Evolutionary conservation across 768 basidiomycete species (phyloP).

Genomic region (Phanerochaete carnosa): DNA sequence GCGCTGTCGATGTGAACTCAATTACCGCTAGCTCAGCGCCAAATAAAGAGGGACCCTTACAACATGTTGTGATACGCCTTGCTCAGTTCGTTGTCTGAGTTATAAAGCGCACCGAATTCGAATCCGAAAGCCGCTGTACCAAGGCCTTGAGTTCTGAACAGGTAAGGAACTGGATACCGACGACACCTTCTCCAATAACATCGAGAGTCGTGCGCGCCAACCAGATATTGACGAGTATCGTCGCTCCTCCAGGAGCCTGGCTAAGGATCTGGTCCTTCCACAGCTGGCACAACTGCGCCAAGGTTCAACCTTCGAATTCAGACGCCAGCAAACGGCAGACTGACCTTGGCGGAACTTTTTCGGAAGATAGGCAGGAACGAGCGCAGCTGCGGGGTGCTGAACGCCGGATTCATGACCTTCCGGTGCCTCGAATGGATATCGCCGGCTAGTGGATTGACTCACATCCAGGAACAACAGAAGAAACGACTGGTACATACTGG

Average conservation of each 20-base stretch:
- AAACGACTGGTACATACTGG: background rate
- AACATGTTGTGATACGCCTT: conserved; percentile 16
- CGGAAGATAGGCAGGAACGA: conserved; percentile 26
- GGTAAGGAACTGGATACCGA: background rate
- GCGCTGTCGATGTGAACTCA: conserved; percentile 21
- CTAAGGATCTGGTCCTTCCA: conserved; percentile 27
- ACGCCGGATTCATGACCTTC: conserved; percentile 35
- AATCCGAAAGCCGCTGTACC: background rate
- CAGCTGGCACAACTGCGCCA: background rate
- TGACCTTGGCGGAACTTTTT: conserved; percentile 15
- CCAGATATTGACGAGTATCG: conserved; percentile 26
- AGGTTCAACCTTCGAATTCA: background rate
- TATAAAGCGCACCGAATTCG: conserved; percentile 35
- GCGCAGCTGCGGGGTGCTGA: conserved; percentile 21
- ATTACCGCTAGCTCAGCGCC: no score
- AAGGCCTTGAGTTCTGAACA: background rate
- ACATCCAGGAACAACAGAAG: background rate
- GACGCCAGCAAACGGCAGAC: background rate
- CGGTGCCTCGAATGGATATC: conserved; percentile 27
- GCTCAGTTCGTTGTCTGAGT: background rate
- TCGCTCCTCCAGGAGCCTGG: conserved; percentile 38
- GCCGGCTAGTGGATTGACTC: conserved; percentile 6
- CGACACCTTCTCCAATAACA: conserved; percentile 35
- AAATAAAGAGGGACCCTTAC: background rate
- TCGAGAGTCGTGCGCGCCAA: conserved; percentile 34